These are phyloP conservation scores for Ganoderma meredithae DNA, from an alignment of 1,284 basidiomycete genomes.

Conservation along the genomic window DNA sequence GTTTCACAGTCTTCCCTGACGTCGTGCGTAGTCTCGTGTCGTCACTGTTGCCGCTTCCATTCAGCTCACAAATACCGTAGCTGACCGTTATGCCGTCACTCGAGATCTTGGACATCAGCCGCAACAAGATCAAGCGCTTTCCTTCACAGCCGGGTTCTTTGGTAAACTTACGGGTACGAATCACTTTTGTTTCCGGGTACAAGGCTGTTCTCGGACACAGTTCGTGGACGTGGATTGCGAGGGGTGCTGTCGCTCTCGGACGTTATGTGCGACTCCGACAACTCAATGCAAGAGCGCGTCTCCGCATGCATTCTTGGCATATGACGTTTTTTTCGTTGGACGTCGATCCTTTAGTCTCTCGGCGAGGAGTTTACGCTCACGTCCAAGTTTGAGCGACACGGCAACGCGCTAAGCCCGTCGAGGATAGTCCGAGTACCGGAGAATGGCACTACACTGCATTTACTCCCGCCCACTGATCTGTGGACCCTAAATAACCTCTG, in stretches of 20 bases:
- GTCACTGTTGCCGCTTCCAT: background rate
- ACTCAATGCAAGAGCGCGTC: constrained; percentile 5
- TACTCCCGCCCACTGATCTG: background rate
- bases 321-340: background rate
- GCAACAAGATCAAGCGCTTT: constrained; percentile 88
- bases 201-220: background rate
- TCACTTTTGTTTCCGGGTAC: background rate
- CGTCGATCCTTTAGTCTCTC: constrained; percentile 8
- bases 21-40: constrained; percentile 59
- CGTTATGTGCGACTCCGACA: background rate
- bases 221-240: background rate
- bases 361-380: constrained; percentile 5
- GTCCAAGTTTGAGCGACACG: constrained; percentile 8
- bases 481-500: background rate
- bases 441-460: background rate
- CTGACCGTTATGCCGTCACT: constrained; percentile 86
- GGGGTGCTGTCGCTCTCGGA: background rate
- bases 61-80: constrained; percentile 49
- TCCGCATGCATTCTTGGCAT: background rate
- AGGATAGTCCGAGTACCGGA: background rate
- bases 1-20: constrained; percentile 84
- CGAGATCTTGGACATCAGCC: constrained; percentile 94
- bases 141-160: constrained; percentile 86
- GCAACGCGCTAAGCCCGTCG: constrained; percentile 9
- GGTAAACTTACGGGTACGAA: constrained; percentile 76